Conservation (phyloP, 2,329 filamentous ascomycete species). For the Fusarium subtropicale region DNA sequence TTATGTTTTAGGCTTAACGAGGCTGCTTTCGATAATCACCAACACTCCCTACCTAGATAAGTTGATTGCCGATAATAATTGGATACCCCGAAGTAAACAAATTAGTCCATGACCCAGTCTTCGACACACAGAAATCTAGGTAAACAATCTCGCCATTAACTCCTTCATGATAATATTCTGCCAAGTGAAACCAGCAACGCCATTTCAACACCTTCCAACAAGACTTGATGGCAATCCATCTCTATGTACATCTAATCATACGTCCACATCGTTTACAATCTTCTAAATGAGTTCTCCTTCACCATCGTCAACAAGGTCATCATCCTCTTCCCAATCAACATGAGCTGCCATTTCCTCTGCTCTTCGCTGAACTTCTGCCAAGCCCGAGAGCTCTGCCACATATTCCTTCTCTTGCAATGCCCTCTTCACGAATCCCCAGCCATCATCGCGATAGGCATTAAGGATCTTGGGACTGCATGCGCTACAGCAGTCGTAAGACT, state of each 20-base stretch:
- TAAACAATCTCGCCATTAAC: constrained; percentile 1
- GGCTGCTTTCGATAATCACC: neutral
- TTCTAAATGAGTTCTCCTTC: constrained; percentile 35
- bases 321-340: constrained; percentile 72
- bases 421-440: constrained; percentile 81
- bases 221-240: constrained; percentile 11
- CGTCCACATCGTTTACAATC: neutral
- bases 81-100: neutral
- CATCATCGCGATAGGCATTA: constrained; percentile 72
- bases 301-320: constrained; percentile 53
- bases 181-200: constrained; percentile 16
- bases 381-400: constrained; percentile 79
- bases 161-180: constrained; percentile 2
- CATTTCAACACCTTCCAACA: constrained; percentile 10
- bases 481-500: constrained; percentile 83
- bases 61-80: neutral
- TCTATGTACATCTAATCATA: constrained; percentile 5
- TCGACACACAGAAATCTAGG: neutral
- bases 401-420: constrained; percentile 81
- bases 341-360: constrained; percentile 64
- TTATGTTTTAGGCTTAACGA: no score
- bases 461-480: constrained; percentile 80
- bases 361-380: constrained; percentile 75
- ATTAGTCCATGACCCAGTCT: neutral
- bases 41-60: no score